Base-by-base conservation (phyloP, 331 rosid species). In the Erythrophleum ivorense region DNA sequence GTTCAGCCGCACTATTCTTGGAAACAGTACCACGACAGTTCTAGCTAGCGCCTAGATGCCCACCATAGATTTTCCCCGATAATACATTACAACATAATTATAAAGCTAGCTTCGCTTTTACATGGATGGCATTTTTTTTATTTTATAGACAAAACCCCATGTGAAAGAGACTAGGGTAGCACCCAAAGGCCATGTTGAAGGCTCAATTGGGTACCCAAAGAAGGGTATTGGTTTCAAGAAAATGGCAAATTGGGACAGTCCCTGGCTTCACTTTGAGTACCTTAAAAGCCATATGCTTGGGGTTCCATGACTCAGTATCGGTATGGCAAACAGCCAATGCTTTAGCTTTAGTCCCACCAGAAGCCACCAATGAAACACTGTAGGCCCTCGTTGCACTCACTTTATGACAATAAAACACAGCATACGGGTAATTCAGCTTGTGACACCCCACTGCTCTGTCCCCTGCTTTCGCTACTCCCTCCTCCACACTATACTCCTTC, bases 121-220 rank as follows among this genome's bases (percentile, higher is more conserved):
- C 48, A 43, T 43, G 29, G 29, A 24, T 24, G 29, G 29, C 29
- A 24, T 24, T 24, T 24, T 24, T 24, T 24, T 24, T 24, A n/a
- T 24, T 24, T 24, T 24, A 24, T 24, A 24, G 29, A 24, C 29
- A 24, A 24, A 36, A 2, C 29, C 29, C 29, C 29, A 24, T 24
- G 29, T 24, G 29, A 24, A 24, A 24, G 29, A 24, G 1, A 24
- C 29, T 24, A 24, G 29, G 29, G 29, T 24, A 24, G 29, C 29
- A 24, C 29, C 29, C 29, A 24, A 24, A 36, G 40, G 40, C 40
- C 18, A 3, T 8, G 5, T 70, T 53, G 31, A 55, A 40, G 63
- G 49, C 70, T 68, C 10, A 69, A 12, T 55, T 79, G 36, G 67
- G 84, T 18, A 72, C 50, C 84, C 83, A 80, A 12, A 80, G 77